These are phyloP conservation scores for Blakeslea trispora DNA, from an alignment of 371 early-diverging fungal species.

Conservation along the genomic window DNA sequence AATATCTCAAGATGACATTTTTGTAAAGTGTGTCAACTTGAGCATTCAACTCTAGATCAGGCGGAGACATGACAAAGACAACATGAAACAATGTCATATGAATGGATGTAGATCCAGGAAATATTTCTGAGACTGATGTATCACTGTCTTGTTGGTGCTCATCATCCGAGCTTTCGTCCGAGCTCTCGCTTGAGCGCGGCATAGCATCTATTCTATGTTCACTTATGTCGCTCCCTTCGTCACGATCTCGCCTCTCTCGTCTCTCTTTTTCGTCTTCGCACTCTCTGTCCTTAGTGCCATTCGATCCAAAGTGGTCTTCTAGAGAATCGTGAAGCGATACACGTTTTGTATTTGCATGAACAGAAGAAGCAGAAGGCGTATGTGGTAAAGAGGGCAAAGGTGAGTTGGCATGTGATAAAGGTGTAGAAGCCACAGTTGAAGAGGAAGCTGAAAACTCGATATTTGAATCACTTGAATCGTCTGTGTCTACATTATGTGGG, in stretches of 20 bases:
- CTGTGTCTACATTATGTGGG: conserved; percentile 23
- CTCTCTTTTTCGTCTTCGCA: conserved; percentile 7
- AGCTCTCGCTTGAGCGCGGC: conserved; percentile 14
- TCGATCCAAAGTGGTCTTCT: neutral
- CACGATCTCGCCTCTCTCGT: too few relatives aligned
- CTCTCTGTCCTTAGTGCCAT: conserved; percentile 3
- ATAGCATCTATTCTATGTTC: conserved; percentile 1
- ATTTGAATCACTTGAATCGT: conserved; percentile 2
- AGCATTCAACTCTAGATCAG: conserved; percentile 56
- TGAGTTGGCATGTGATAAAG: neutral
- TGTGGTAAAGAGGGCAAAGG: neutral
- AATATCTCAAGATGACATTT: conserved; percentile 73
- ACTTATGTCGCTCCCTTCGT: neutral
- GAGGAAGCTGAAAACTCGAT: neutral
- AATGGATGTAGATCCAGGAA: conserved; percentile 22
- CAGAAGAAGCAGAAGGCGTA: conserved; percentile 23
- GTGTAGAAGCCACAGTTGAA: neutral
- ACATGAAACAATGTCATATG: conserved; percentile 83
- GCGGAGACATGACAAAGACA: conserved; percentile 70
- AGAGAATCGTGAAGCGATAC: neutral
- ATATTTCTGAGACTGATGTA: conserved; percentile 8
- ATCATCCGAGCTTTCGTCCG: conserved; percentile 21
- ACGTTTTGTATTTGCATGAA: conserved; percentile 29
- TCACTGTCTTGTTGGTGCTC: conserved; percentile 17
- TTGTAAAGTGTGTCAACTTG: conserved; percentile 71